phyloP scores from a whole-genome alignment of 2,329 filamentous ascomycete genomes.

The Apiospora rasikravindrae region DNA sequence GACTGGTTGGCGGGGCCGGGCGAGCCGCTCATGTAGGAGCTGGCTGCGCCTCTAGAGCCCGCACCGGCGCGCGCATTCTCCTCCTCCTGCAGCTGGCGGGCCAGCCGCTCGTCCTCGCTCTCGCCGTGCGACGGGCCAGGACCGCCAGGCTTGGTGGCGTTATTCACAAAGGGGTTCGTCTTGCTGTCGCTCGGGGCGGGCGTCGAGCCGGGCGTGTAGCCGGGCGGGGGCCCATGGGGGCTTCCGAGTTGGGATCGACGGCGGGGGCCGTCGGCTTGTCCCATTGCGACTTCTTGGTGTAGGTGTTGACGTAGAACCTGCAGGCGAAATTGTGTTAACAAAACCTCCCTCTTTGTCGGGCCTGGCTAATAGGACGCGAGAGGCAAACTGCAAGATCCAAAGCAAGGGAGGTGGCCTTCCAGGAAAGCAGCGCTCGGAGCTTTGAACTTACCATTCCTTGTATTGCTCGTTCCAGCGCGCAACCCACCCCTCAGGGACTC shows the following conservation, averaged over 20 bases:
- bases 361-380: not conserved
- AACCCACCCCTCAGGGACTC: slow-evolving; percentile 80
- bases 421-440: not conserved
- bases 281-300: slow-evolving; percentile 91
- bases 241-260: slow-evolving; percentile 52
- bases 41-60: slow-evolving; percentile 33
- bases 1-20: slow-evolving; percentile 32
- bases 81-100: slow-evolving; percentile 80
- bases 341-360: not conserved
- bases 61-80: slow-evolving; percentile 67
- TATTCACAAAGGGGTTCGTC: slow-evolving; percentile 70
- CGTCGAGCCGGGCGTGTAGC: slow-evolving; percentile 61
- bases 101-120: slow-evolving; percentile 53
- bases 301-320: slow-evolving; percentile 90
- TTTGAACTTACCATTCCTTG: slow-evolving; percentile 66
- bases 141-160: slow-evolving; percentile 27
- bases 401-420: not conserved
- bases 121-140: slow-evolving; percentile 24
- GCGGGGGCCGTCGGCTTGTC: slow-evolving; percentile 77
- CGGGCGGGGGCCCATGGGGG: slow-evolving; percentile 69
- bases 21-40: slow-evolving; percentile 40
- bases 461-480: slow-evolving; percentile 87
- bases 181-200: slow-evolving; percentile 62
- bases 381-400: not conserved
- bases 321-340: not conserved